Evolutionary conservation across 176 grass and related monocot genomes (phyloP).

Genomic region (Poa annua): DNA sequence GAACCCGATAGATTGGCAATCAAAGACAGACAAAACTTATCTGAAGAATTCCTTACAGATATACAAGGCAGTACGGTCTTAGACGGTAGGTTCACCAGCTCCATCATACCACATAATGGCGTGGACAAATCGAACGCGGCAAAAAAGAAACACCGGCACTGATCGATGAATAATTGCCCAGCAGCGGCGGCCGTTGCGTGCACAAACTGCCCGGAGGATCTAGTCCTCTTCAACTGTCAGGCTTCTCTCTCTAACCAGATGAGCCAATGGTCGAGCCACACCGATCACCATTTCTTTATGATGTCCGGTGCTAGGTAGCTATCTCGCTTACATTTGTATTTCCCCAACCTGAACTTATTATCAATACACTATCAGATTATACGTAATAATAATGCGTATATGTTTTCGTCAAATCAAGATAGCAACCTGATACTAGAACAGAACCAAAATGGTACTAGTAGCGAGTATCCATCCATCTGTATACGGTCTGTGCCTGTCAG

Average conservation of each 20-base stretch:
- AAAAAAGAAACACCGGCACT: not conserved
- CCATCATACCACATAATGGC: slow-evolving; percentile 11
- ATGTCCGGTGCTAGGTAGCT: slow-evolving; percentile 45
- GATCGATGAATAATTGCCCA: slow-evolving; percentile 20
- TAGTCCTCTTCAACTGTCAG: not conserved
- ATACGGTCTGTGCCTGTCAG: not conserved
- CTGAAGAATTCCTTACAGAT: not conserved
- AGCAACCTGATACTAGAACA: not conserved
- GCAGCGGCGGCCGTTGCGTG: not conserved
- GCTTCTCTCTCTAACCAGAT: slow-evolving; percentile 17
- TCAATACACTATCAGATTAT: not conserved
- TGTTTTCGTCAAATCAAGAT: slow-evolving; percentile 20
- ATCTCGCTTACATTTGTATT: slow-evolving; percentile 28
- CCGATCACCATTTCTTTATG: not conserved
- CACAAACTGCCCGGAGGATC: slow-evolving; percentile 26
- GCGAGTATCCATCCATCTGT: not conserved
- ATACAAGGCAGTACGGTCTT: not conserved
- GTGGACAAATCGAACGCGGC: not conserved
- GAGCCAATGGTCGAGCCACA: slow-evolving; percentile 22
- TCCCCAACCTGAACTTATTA: slow-evolving; percentile 31
- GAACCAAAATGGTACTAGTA: not conserved
- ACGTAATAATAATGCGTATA: not conserved
- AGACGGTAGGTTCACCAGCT: slow-evolving; percentile 46
- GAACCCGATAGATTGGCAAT: not conserved
- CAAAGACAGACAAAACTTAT: not conserved